phyloP scores from a whole-genome alignment of 805 yeast species.

The Wickerhamomyces chaumierensis region DNA sequence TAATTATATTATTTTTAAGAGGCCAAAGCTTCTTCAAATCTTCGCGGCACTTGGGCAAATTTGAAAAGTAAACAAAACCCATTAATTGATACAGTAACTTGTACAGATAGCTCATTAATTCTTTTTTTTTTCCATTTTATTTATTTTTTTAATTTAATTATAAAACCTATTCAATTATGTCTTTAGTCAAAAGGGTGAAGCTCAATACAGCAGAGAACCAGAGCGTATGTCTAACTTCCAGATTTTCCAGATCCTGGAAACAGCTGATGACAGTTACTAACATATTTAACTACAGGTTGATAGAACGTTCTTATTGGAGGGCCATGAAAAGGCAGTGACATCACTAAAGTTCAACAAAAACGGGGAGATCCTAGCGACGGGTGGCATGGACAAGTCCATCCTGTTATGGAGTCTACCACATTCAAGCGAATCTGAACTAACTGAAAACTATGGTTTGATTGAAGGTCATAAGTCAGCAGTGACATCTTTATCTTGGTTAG shows the following conservation, averaged over 20 bases:
- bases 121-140: too few relatives aligned
- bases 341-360: slow-evolving; percentile 31
- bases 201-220: neutral
- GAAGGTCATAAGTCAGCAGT: slow-evolving; percentile 56
- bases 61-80: neutral
- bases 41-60: neutral
- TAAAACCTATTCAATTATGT: neutral
- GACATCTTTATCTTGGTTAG: slow-evolving; percentile 45
- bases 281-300: neutral
- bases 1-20: too few relatives aligned
- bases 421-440: slow-evolving; percentile 3
- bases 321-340: neutral
- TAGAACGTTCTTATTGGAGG: neutral
- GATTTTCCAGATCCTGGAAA: too few relatives aligned
- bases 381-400: slow-evolving; percentile 46
- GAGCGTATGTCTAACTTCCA: neutral
- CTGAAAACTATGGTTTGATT: slow-evolving; percentile 32
- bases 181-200: neutral
- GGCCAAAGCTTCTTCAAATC: too few relatives aligned
- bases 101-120: too few relatives aligned
- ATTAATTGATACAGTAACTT: too few relatives aligned
- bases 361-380: slow-evolving; percentile 48
- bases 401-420: slow-evolving; percentile 18
- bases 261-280: too few relatives aligned
- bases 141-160: too few relatives aligned